These are phyloP conservation scores for Zalaria obscura DNA, from an alignment of 2,329 filamentous ascomycete genomes.

Conservation along the genomic window DNA sequence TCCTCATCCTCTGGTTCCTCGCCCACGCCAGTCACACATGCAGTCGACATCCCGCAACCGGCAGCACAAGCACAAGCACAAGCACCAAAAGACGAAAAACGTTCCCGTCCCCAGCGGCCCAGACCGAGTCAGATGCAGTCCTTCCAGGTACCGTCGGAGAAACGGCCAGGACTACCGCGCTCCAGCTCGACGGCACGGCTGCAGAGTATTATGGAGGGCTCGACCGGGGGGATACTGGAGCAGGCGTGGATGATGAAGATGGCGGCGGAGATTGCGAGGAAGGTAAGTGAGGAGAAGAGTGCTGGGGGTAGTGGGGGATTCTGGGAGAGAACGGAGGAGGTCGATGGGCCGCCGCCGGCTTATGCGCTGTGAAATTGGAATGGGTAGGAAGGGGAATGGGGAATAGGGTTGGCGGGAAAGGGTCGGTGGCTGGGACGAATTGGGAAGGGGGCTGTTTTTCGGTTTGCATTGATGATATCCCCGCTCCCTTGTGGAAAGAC, in stretches of 20 bases:
- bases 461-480: too few species aligned
- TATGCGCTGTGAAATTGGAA: conserved; percentile 16
- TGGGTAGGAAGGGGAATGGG: not conserved
- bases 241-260: conserved; percentile 88
- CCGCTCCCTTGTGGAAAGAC: too few species aligned
- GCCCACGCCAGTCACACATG: too few species aligned
- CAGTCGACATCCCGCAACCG: too few species aligned
- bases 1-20: too few species aligned
- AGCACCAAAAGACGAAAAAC: conserved; percentile 14
- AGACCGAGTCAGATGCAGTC: conserved; percentile 3
- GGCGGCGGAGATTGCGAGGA: conserved; percentile 76
- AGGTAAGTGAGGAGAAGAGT: conserved; percentile 74
- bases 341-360: conserved; percentile 18
- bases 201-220: conserved; percentile 2
- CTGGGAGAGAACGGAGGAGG: conserved; percentile 8
- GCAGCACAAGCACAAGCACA: conserved; percentile 20
- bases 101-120: not conserved
- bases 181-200: conserved; percentile 1
- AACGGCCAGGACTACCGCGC: not conserved
- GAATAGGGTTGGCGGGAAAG: too few species aligned
- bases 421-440: too few species aligned
- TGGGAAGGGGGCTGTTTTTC: too few species aligned
- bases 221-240: conserved; percentile 47
- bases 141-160: not conserved
- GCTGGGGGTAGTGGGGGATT: conserved; percentile 9